Conservation (phyloP, 129 eudicot species). For the Escallonia rubra region DNA sequence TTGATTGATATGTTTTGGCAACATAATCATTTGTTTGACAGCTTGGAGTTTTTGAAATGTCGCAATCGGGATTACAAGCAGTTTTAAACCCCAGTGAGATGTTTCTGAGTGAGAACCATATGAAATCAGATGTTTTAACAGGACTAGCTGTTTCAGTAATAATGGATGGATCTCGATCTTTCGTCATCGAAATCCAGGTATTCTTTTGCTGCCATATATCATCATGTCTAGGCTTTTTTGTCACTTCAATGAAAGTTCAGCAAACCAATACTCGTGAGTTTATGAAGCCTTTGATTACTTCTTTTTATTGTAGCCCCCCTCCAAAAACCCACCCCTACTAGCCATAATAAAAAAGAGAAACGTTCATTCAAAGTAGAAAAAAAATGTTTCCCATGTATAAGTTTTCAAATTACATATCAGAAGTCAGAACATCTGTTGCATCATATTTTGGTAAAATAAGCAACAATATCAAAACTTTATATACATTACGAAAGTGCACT, state of each 20-base stretch:
- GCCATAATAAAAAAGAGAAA: too few relatives aligned
- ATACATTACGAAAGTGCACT: too few relatives aligned
- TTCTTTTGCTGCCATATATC: neutral
- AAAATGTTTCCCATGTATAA: too few relatives aligned
- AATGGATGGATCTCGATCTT: conserved; percentile 88
- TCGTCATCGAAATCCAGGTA: conserved; percentile 85
- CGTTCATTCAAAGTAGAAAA: too few relatives aligned
- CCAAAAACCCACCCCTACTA: too few relatives aligned
- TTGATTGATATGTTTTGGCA: neutral
- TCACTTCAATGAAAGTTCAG: neutral
- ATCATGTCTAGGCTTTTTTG: neutral
- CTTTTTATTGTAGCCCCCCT: too few relatives aligned
- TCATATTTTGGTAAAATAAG: too few relatives aligned
- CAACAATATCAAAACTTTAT: too few relatives aligned
- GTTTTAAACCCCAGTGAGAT: conserved; percentile 81
- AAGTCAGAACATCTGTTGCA: too few relatives aligned
- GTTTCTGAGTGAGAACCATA: conserved; percentile 53
- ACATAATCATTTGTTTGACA: conserved; percentile 7
- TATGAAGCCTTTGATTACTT: too few relatives aligned
- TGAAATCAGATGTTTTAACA: conserved; percentile 72
- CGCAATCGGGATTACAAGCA: conserved; percentile 70
- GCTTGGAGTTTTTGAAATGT: conserved; percentile 96
- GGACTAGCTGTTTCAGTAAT: conserved; percentile 81
- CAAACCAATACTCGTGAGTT: too few relatives aligned
- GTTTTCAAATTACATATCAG: too few relatives aligned